phyloP scores from a whole-genome alignment of 208 protist species.

The Trypanosoma platydactyli region DNA sequence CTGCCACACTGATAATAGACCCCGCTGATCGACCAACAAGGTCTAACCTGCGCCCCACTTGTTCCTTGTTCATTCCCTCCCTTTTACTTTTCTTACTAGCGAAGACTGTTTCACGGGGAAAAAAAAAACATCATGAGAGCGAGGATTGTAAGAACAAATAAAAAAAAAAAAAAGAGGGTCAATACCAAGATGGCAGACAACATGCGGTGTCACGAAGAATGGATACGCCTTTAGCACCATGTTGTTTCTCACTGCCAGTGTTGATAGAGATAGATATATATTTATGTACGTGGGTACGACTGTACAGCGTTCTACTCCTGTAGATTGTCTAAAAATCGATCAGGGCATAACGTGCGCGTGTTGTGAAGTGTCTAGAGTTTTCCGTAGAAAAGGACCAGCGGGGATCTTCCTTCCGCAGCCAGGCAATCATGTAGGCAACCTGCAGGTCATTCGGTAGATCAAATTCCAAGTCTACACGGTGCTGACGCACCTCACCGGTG shows the following conservation, averaged over 20 bases:
- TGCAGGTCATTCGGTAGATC: slow-evolving; percentile 83
- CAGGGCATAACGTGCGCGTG: slow-evolving; percentile 73
- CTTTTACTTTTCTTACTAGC: too few relatives aligned
- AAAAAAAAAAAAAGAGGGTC: slow-evolving; percentile 15
- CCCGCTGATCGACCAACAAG: slow-evolving; percentile 70
- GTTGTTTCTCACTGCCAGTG: too few relatives aligned
- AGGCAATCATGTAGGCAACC: slow-evolving; percentile 91
- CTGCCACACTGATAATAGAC: slow-evolving; percentile 78
- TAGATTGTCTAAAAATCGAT: slow-evolving; percentile 69
- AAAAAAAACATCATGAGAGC: neutral
- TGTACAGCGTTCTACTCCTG: neutral
- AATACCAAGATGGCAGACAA: neutral
- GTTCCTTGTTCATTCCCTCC: slow-evolving; percentile 60
- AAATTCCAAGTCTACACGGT: slow-evolving; percentile 86
- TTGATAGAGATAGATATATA: neutral
- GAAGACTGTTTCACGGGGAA: neutral
- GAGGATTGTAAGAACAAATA: neutral
- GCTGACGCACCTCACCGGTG: slow-evolving; percentile 83
- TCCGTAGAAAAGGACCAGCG: slow-evolving; percentile 90
- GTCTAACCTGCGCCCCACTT: slow-evolving; percentile 62
- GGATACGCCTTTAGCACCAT: neutral
- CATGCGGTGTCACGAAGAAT: neutral
- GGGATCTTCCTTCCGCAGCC: slow-evolving; percentile 91
- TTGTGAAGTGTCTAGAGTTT: slow-evolving; percentile 88
- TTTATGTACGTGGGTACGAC: neutral